A percentile compares a stretch with the other conserved stretches of the same genome.
phyloP scores from a whole-genome alignment of 306 rosid genomes.

The Gillenia trifoliata region DNA sequence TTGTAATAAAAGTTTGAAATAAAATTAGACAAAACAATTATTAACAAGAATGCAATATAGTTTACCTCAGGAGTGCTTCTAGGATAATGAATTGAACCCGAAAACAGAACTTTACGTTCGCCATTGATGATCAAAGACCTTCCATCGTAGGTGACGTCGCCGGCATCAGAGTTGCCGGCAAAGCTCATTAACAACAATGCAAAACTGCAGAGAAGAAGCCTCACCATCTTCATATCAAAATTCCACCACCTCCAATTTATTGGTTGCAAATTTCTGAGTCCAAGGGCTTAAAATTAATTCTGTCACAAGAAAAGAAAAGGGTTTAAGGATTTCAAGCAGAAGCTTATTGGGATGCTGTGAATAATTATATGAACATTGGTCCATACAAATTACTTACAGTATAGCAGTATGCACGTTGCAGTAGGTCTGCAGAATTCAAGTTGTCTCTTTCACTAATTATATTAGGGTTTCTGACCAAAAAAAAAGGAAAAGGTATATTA shows the following conservation, averaged over 20 bases:
- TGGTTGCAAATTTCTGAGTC: neutral
- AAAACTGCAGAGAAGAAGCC: conserved; percentile 8
- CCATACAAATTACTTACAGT: neutral
- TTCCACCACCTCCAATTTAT: neutral
- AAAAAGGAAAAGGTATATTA: too few relatives aligned
- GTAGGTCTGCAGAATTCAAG: neutral
- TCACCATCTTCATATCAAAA: neutral
- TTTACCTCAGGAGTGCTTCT: conserved; percentile 79
- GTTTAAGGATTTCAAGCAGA: neutral
- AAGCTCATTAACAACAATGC: conserved; percentile 17
- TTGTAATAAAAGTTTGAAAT: neutral
- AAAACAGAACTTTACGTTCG: conserved; percentile 58
- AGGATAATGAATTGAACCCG: conserved; percentile 83
- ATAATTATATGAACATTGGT: neutral
- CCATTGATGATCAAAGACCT: conserved; percentile 58
- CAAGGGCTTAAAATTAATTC: neutral
- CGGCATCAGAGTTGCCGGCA: neutral
- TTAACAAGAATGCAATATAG: neutral
- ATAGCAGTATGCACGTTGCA: neutral
- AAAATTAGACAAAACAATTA: neutral
- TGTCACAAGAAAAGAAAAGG: neutral
- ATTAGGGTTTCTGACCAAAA: neutral
- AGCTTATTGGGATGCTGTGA: neutral
- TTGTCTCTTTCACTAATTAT: neutral
- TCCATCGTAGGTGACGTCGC: conserved; percentile 57